Evolutionary conservation across 2,329 filamentous ascomycete genomes (phyloP), one percentile per base, ranked within the genome.

Genomic region (Neopestalotiopsis rosae): DNA sequence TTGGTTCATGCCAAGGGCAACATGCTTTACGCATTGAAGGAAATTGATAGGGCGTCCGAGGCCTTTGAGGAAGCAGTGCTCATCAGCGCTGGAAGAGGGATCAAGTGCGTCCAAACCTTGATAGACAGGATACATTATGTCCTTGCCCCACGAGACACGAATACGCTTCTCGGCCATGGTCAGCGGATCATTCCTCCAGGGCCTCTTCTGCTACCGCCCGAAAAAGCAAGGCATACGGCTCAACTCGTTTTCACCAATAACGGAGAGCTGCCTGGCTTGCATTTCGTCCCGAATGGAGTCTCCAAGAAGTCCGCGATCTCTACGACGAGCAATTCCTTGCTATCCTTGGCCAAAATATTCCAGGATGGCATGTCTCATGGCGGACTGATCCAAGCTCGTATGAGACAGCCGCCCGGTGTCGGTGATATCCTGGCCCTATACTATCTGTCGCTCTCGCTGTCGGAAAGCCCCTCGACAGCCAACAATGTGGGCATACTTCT

Each of bases 1-100:
- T 86, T 99, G 17, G 90, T 98, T 56, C 96, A 99, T 81, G 95
- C 95, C 24, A 99, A 98, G 80, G 96, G 95, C n/a, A 98, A 98
- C 71, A 97, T 98, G 92, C 86, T 98, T 1, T 99, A 99, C 80
- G 90, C 93, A 32, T 83, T 97, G 38, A 95, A 95, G 61, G 92
- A 98, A 72, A 92, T 96, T 72, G 85, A 87, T 52, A 89, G 87
- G 56, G 96, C 96, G 57, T 94, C 95, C 1, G 89, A 90, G 74
- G 94, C 96, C 4, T 99, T 99, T 74, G 96, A 99, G 79, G 94
- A 98, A 79, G 95, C 95, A 0, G 94, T 99, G 3, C 82, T 98
- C 66, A 95, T 99, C 71, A 95, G 94, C 69, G 88, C 92, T 34
- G 95, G 94, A 1, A 88, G 90, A 70, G 85, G 87, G 61, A 87